Percentiles rank a stretch among this genome's conserved stretches.
phyloP scores from a whole-genome alignment of 345 rosid genomes.

The Stellera chamaejasme region DNA sequence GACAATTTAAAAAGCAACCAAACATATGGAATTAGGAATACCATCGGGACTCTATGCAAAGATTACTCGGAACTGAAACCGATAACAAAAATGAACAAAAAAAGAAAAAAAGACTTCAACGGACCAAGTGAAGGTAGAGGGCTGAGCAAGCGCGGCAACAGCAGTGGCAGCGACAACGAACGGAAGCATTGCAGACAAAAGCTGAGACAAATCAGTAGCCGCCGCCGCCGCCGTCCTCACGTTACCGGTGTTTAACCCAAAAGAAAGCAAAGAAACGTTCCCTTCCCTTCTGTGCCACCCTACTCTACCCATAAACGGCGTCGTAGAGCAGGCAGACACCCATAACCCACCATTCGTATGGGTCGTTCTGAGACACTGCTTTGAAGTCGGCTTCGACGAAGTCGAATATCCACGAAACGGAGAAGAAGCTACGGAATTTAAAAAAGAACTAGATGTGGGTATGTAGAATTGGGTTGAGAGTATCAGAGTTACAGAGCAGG shows the following conservation, averaged over 20 bases:
- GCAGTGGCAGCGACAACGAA: slow-evolving; percentile 85
- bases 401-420: slow-evolving; percentile 1
- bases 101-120: neutral
- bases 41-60: too few relatives aligned
- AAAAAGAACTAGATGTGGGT: too few relatives aligned
- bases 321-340: slow-evolving; percentile 54
- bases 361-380: neutral
- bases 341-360: slow-evolving; percentile 17
- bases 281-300: slow-evolving; percentile 74
- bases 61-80: neutral
- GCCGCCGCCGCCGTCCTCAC: slow-evolving; percentile 18
- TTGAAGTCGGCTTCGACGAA: slow-evolving; percentile 8
- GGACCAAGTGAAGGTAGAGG: slow-evolving; percentile 86
- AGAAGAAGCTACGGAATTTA: neutral
- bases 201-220: slow-evolving; percentile 50
- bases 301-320: slow-evolving; percentile 64
- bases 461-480: neutral
- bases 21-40: too few relatives aligned
- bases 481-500: slow-evolving; percentile 6
- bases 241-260: slow-evolving; percentile 35
- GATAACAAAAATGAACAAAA: neutral
- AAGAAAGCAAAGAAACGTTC: slow-evolving; percentile 56
- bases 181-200: slow-evolving; percentile 82
- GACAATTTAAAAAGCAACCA: too few relatives aligned
- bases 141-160: slow-evolving; percentile 71